Conservation (phyloP, 257 asterid genomes). For the Knoxia roxburghii region DNA sequence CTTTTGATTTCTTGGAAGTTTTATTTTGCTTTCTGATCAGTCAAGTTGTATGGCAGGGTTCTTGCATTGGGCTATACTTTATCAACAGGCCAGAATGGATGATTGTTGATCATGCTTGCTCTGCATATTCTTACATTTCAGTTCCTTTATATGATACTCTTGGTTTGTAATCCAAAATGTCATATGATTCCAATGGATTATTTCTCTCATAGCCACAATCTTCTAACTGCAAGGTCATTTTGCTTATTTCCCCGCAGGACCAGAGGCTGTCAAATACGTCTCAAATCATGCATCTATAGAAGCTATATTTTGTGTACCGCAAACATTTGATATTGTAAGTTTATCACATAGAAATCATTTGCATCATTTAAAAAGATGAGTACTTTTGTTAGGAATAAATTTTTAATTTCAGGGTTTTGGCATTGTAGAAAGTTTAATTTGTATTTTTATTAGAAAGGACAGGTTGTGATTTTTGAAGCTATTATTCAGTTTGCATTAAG, state of each 20-base stretch:
- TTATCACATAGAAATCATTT: not conserved
- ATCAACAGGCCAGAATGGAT: slow-evolving; percentile 72
- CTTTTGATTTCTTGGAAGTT: not conserved
- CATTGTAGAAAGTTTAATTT: not conserved
- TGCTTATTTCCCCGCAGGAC: slow-evolving; percentile 42
- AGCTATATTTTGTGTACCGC: slow-evolving; percentile 56
- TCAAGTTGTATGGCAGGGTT: slow-evolving; percentile 39
- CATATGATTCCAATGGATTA: not conserved
- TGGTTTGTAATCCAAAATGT: slow-evolving; percentile 30
- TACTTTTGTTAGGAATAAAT: not conserved
- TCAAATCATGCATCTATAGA: slow-evolving; percentile 54
- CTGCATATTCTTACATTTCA: slow-evolving; percentile 55
- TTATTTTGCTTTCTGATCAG: slow-evolving; percentile 8
- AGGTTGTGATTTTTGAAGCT: not conserved
- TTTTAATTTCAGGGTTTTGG: not conserved
- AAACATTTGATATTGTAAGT: slow-evolving; percentile 46
- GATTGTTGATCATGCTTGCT: slow-evolving; percentile 69
- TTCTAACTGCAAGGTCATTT: slow-evolving; percentile 11
- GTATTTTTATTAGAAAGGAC: not conserved
- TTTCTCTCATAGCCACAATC: not conserved
- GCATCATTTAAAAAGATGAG: not conserved
- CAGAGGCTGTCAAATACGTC: slow-evolving; percentile 62
- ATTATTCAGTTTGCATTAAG: not conserved
- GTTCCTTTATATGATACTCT: slow-evolving; percentile 76
- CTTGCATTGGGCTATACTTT: slow-evolving; percentile 55